phyloP scores from a whole-genome alignment of 371 early-diverging fungal genomes.

The Mucor ambiguus region DNA sequence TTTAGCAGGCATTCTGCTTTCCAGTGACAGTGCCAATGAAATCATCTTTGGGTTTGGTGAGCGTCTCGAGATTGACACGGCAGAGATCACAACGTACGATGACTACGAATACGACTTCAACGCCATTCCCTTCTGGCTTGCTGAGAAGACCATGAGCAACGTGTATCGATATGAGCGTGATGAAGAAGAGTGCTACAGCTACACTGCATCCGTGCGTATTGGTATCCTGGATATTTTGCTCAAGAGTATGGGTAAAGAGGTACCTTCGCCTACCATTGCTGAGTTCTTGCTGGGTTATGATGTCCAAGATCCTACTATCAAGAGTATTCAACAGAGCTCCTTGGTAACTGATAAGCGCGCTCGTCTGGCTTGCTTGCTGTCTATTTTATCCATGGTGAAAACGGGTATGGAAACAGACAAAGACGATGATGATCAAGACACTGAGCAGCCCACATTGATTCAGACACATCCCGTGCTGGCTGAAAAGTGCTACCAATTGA shows the following conservation, averaged over 20 bases:
- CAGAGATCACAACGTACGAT: slow-evolving; percentile 38
- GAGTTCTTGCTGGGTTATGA: slow-evolving; percentile 89
- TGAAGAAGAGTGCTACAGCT: slow-evolving; percentile 12
- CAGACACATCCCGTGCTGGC: slow-evolving; percentile 75
- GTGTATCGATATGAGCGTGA: slow-evolving; percentile 13
- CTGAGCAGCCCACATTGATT: slow-evolving; percentile 15
- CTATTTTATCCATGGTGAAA: slow-evolving; percentile 63
- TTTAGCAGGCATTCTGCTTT: slow-evolving; percentile 68
- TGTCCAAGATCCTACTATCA: slow-evolving; percentile 20
- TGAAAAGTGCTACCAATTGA: slow-evolving; percentile 81
- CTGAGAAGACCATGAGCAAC: slow-evolving; percentile 21
- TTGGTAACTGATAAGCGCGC: slow-evolving; percentile 23
- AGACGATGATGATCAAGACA: slow-evolving; percentile 19
- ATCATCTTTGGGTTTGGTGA: slow-evolving; percentile 77
- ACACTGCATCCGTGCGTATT: slow-evolving; percentile 54
- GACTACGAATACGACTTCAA: slow-evolving; percentile 40
- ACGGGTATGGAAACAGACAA: background rate
- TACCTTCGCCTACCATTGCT: slow-evolving; percentile 68
- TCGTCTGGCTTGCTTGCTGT: slow-evolving; percentile 60
- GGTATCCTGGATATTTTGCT: slow-evolving; percentile 75
- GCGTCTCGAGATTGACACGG: slow-evolving; percentile 62
- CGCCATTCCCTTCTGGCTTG: slow-evolving; percentile 39
- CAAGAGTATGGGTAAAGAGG: slow-evolving; percentile 47
- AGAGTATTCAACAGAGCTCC: slow-evolving; percentile 26
- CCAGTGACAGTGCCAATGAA: slow-evolving; percentile 57